A percentile compares a stretch with the other conserved stretches of the same genome.
phyloP scores from a whole-genome alignment of 306 rosid genomes.

The Ammopiptanthus mongolicus region DNA sequence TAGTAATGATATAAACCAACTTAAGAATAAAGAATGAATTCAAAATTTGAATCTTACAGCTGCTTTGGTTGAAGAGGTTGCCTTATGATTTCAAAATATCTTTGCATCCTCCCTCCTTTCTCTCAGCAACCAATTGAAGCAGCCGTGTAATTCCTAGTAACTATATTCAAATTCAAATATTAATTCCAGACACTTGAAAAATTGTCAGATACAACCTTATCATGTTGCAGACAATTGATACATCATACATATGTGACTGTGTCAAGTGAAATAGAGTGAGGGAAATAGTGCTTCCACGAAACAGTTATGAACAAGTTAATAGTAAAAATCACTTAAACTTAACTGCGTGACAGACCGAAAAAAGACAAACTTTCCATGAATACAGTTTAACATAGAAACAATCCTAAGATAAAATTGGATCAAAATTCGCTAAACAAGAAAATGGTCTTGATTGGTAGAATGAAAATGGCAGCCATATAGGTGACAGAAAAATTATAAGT shows the following conservation, averaged over 20 bases:
- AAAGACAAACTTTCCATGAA: background rate
- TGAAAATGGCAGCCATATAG: background rate
- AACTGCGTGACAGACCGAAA: background rate
- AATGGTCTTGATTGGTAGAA: background rate
- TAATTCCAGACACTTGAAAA: background rate
- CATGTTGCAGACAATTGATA: too few relatives aligned
- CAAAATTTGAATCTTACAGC: constrained; percentile 14
- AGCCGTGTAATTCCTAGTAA: constrained; percentile 7
- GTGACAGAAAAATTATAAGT: background rate
- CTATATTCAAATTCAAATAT: background rate
- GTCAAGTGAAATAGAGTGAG: too few relatives aligned
- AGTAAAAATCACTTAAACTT: background rate
- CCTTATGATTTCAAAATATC: constrained; percentile 15
- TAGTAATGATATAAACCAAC: background rate
- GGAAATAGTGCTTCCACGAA: background rate
- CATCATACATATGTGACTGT: too few relatives aligned
- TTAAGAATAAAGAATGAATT: background rate
- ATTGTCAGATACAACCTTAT: background rate
- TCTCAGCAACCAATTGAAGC: constrained; percentile 14
- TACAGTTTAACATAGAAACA: background rate
- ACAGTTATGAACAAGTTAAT: background rate
- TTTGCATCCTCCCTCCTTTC: background rate
- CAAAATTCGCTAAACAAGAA: background rate
- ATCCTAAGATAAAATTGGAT: background rate
- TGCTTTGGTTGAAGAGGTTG: background rate